Evolutionary conservation across 495 filamentous ascomycete genomes (phyloP), one percentile per base, ranked within the genome.

Genomic region (Chaetomium cochliodes): DNA sequence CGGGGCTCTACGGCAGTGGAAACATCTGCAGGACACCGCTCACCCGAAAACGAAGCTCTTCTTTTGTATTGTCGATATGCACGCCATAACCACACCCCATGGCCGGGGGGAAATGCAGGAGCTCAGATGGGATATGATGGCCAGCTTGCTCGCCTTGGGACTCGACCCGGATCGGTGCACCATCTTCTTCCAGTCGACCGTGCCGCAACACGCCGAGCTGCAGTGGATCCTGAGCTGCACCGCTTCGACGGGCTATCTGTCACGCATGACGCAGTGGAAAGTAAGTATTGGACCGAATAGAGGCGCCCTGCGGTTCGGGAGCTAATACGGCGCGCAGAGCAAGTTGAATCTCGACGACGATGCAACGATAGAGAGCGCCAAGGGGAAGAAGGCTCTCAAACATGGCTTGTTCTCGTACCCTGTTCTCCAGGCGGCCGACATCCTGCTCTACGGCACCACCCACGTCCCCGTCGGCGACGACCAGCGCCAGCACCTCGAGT

Each of bases 201-300:
- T 96, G 12, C 84, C 85, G 11, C 86, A 86, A 26, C 94, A 97
- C 79, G 74, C 88, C 6, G 92, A 97, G 75, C 79, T 98, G 66
- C 93, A 94, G 86, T 98, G 96, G 94, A 96, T 98, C 64, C 76
- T 98, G 60, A 92, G 91, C 69, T 96, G 92, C 61, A 87, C 88
- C 44, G 91, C 96, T 33, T 90, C 87, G 5, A 92, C 90, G 78
- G 94, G 96, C 15, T 92, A 96, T 74, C 80, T 98, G 37, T 88
- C 86, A 3, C 84, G 96, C 13, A 98, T 98, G 96, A 98, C 94
- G 47, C 93, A 97, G 78, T 98, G 93, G 93, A 98, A 98, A 85
- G 91, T 50, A 39, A 57, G 28, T 12, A 22, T 3, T 23, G 23
- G n/a, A 26, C 8, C 4, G 18, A 46, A 26, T 3, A 8, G 8